These are phyloP conservation scores for Cucurbita maxima DNA, from an alignment of 306 rosid genomes.

Conservation along the genomic window DNA sequence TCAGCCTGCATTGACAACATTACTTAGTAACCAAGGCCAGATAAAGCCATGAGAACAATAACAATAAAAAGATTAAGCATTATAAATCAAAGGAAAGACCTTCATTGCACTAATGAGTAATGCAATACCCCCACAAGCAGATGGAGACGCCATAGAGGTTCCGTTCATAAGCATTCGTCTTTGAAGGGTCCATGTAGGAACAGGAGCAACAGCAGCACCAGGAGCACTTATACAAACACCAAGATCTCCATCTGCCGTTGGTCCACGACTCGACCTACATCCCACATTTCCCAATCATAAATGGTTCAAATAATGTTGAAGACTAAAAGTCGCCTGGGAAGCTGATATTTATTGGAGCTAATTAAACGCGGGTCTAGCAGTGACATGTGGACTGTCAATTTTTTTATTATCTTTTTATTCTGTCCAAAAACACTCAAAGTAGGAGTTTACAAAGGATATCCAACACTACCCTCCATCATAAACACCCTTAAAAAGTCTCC, in stretches of 20 bases:
- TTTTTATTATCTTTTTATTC: too few relatives aligned
- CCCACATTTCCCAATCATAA: conserved; percentile 11
- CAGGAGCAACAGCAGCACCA: conserved; percentile 98
- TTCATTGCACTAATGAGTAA: conserved; percentile 88
- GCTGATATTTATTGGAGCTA: too few relatives aligned
- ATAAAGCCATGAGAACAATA: conserved; percentile 8
- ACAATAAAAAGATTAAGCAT: conserved; percentile 6
- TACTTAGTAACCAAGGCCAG: conserved; percentile 10
- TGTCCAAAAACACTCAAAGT: too few relatives aligned
- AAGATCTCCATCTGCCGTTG: conserved; percentile 92
- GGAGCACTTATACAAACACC: conserved; percentile 95
- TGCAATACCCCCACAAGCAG: conserved; percentile 96
- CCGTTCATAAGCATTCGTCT: conserved; percentile 97
- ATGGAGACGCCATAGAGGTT: conserved; percentile 97
- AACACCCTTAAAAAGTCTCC: neutral
- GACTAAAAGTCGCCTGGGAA: neutral
- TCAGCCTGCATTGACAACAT: conserved; percentile 50
- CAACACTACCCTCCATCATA: neutral
- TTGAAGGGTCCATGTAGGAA: conserved; percentile 98
- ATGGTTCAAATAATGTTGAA: conserved; percentile 5
- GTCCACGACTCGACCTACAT: conserved; percentile 98
- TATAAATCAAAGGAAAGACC: conserved; percentile 28
- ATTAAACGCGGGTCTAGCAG: too few relatives aligned
- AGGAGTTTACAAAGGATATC: neutral
- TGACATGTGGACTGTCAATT: too few relatives aligned